Base-by-base conservation (phyloP, 2,329 filamentous ascomycete species). In the Sporothrix globosa region DNA sequence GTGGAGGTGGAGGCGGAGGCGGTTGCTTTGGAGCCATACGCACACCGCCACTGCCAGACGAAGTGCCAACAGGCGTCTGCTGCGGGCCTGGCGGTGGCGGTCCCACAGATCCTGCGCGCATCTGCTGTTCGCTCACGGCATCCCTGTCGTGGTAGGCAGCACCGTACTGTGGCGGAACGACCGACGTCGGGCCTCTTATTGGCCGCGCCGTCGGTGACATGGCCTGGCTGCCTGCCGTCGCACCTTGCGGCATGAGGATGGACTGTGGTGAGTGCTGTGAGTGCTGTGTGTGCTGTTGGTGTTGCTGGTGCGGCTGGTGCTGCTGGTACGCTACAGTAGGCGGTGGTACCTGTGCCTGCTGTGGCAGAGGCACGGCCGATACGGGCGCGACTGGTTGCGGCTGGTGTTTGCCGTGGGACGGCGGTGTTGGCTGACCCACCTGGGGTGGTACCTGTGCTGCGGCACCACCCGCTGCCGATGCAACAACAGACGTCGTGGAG, bases 121-220 rank as follows among this genome's bases (percentile, higher is more conserved):
- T 69, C 58, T 72, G 63, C 58, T 72, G 69, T 17, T 70, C 65
- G 10, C 46, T 68, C 17, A 50, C 11, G 41, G 14, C 48, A 50
- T 69, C 54, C 41, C 71, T 68, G 17, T 73, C 73, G 70, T 71
- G 69, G 58, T 74, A 73, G 24, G 70, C 67, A 39, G 66, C 63
- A 24, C 70, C 70, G 50, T 71, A 71, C 39, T 68, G 63, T 19
- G 69, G 69, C 27, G 71, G 53, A 11, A 63, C 44, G 2, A 68
- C 67, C n/a, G 60, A 56, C 14, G 68, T 17, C 50, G 54, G 68
- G 14, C 68, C 72, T 21, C 72, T 53, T 34, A 48, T 68, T 48
- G 70, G 44, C 39, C 82, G 81, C 66, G 78, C 73, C 54, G 75
- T 76, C 2, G 85, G 85, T 11, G 85, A 86, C 80, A 85, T 84